phyloP scores from a whole-genome alignment of 2,329 filamentous ascomycete genomes.

The Fusarium phyllophilum region DNA sequence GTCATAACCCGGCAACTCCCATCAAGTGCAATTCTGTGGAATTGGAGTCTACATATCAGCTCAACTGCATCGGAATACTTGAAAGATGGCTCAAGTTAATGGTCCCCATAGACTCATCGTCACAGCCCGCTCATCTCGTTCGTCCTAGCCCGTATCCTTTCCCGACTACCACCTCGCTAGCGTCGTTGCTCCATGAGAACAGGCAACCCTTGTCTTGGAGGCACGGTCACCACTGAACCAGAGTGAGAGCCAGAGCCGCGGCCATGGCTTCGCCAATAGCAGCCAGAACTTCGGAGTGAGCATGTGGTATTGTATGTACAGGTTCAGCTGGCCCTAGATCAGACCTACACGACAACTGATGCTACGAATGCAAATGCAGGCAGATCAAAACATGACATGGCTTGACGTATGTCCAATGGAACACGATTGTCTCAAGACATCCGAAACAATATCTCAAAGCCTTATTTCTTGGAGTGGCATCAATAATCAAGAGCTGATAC shows the following conservation, averaged over 20 bases:
- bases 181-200: conserved; percentile 23
- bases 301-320: conserved; percentile 5
- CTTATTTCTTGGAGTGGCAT: not conserved
- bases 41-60: not conserved
- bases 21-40: not conserved
- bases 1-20: not conserved
- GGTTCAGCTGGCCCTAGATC: conserved; percentile 34
- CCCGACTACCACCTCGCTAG: conserved; percentile 35
- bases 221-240: conserved; percentile 23
- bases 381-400: conserved; percentile 7
- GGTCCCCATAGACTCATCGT: conserved; percentile 21
- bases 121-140: conserved; percentile 11
- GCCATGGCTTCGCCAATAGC: conserved; percentile 5
- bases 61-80: not conserved
- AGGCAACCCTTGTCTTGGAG: conserved; percentile 27
- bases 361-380: not conserved
- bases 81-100: not conserved
- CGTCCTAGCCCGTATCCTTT: conserved; percentile 29
- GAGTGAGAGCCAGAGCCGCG: conserved; percentile 17
- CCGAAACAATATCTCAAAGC: conserved; percentile 27
- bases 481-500: conserved; percentile 14
- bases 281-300: not conserved
- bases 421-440: conserved; percentile 11
- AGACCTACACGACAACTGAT: conserved; percentile 5
- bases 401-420: conserved; percentile 2